These are phyloP conservation scores for Aspergillus udagawae DNA, from an alignment of 2,329 filamentous ascomycete genomes.

Conservation along the genomic window DNA sequence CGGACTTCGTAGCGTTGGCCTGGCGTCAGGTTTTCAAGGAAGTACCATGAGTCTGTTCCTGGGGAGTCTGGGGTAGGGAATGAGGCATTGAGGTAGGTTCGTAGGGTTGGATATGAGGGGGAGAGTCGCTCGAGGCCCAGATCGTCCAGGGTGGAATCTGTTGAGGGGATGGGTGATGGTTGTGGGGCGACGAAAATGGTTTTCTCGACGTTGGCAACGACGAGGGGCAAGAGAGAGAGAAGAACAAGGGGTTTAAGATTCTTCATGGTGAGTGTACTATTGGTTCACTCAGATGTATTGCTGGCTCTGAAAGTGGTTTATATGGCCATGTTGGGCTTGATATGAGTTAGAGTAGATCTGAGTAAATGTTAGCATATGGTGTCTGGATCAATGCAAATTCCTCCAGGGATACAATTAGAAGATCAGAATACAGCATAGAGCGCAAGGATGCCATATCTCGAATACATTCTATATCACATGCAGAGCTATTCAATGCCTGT, in stretches of 20 bases:
- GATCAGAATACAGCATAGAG: neutral
- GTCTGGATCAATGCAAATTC: neutral
- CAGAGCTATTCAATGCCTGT: neutral
- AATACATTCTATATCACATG: neutral
- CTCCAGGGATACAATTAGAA: neutral
- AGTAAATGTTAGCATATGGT: neutral
- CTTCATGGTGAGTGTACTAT: slow-evolving; percentile 5
- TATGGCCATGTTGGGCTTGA: neutral
- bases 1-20: slow-evolving; percentile 83
- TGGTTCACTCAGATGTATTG: neutral
- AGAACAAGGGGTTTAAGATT: slow-evolving; percentile 14
- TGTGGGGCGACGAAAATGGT: slow-evolving; percentile 72
- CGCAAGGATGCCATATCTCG: neutral
- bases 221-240: slow-evolving; percentile 12
- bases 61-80: slow-evolving; percentile 58
- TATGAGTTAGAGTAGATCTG: neutral
- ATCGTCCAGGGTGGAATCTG: slow-evolving; percentile 54
- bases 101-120: slow-evolving; percentile 52
- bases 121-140: slow-evolving; percentile 64
- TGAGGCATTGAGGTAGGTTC: slow-evolving; percentile 61
- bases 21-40: slow-evolving; percentile 66
- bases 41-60: slow-evolving; percentile 71
- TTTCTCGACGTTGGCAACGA: slow-evolving; percentile 79
- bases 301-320: neutral
- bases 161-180: slow-evolving; percentile 52